Conservation (phyloP, 2,329 filamentous ascomycete species). For the Lachnum nothofagi region DNA sequence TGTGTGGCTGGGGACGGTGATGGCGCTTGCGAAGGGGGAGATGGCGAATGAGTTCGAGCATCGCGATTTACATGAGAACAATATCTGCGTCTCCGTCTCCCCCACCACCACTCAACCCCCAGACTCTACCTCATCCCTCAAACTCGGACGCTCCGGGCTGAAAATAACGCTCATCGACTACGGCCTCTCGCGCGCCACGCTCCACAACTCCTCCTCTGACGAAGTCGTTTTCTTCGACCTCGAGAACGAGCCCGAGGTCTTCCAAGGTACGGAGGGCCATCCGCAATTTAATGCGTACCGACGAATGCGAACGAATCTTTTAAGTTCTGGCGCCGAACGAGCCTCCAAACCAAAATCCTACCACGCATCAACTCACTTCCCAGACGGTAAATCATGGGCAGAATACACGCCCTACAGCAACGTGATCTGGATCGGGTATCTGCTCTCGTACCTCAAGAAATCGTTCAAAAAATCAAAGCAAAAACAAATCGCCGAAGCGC, state of each 20-base stretch:
- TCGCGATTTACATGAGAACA: conserved; percentile 61
- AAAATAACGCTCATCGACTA: conserved; percentile 63
- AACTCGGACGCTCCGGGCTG: conserved; percentile 46
- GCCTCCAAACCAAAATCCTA: conserved; percentile 11
- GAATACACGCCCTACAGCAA: conserved; percentile 57
- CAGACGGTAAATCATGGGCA: conserved; percentile 41
- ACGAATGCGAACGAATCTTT: conserved; percentile 32
- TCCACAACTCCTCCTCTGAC: conserved; percentile 35
- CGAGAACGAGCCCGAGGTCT: conserved; percentile 55
- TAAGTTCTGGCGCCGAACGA: conserved; percentile 15
- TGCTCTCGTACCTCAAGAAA: conserved; percentile 48
- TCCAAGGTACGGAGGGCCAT: conserved; percentile 53
- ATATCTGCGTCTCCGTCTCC: conserved; percentile 47
- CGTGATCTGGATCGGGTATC: conserved; percentile 59
- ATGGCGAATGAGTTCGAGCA: conserved; percentile 58
- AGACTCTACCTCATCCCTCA: not conserved
- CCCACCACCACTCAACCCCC: not conserved
- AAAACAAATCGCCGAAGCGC: conserved; percentile 36
- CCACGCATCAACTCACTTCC: conserved; percentile 8
- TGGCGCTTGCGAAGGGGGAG: conserved; percentile 57
- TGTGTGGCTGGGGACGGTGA: conserved; percentile 54
- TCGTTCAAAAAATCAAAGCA: conserved; percentile 3
- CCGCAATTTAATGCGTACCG: conserved; percentile 57
- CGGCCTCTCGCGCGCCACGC: conserved; percentile 55
- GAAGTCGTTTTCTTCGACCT: conserved; percentile 51